These are phyloP conservation scores for Dendrocalamus sinicus DNA, from an alignment of 176 grass and related monocot genomes.

Conservation along the genomic window DNA sequence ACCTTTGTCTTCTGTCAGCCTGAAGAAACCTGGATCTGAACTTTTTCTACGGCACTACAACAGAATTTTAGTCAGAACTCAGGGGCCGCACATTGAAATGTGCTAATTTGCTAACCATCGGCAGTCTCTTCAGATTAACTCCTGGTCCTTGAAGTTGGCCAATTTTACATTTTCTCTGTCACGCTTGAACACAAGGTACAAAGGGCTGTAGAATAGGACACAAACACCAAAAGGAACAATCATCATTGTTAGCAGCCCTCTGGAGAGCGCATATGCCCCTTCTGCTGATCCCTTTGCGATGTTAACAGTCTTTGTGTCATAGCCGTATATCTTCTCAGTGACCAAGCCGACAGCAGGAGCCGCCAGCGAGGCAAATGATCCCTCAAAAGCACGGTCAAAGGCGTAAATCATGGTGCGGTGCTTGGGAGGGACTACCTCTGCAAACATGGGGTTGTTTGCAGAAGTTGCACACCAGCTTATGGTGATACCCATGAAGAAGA, in stretches of 20 bases:
- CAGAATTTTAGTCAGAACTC: background rate
- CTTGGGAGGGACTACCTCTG: conserved; percentile 74
- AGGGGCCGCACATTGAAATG: background rate
- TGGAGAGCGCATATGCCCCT: conserved; percentile 76
- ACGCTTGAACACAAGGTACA: conserved; percentile 78
- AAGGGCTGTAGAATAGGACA: conserved; percentile 77
- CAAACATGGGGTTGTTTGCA: conserved; percentile 94
- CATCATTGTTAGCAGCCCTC: conserved; percentile 78
- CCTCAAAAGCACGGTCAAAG: conserved; percentile 75
- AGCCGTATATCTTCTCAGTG: conserved; percentile 82
- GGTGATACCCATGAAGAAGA: conserved; percentile 80
- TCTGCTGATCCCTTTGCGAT: conserved; percentile 60
- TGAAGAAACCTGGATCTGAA: background rate
- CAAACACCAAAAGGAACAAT: conserved; percentile 87
- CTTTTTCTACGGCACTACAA: background rate
- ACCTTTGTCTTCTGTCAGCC: background rate
- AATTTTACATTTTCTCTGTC: conserved; percentile 64
- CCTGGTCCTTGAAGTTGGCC: conserved; percentile 62
- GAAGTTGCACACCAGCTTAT: conserved; percentile 84
- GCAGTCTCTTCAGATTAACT: conserved; percentile 22
- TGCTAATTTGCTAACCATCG: background rate
- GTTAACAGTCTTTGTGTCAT: conserved; percentile 72
- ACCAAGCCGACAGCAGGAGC: conserved; percentile 76
- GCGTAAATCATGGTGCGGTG: conserved; percentile 88
- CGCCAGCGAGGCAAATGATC: conserved; percentile 73